Base-by-base conservation (phyloP, 495 filamentous ascomycete species). In the Sabuloglossum arenarium region DNA sequence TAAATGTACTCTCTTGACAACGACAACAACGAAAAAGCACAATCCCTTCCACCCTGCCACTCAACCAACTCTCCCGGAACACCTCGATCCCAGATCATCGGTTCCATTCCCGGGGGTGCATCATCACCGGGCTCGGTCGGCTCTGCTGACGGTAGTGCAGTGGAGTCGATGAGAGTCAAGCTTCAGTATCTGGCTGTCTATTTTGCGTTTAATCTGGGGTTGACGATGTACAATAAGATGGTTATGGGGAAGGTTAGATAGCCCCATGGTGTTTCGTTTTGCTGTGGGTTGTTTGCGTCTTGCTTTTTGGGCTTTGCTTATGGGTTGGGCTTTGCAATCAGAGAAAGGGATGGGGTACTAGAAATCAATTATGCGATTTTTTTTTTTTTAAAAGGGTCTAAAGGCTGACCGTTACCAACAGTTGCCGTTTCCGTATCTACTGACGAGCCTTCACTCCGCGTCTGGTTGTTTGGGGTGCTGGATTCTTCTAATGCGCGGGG, bases 381-480 rank as follows among this genome's bases (percentile, higher is more conserved):
- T 53, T 25, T 24, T 19, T 53, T 25, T 23, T 21, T 25, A 25
- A 43, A 0, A 21, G 19, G 24, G 45, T 23, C 21, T 25, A 54
- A 42, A 34, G 27, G 29, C 59, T n/a, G 23, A 54, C 30, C 31
- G 3, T 25, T 39, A 24, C 53, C 42, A 49, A 53, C 55, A 76
- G 73, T 74, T 75, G 49, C 63, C 66, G n/a, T 79, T 74, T 50
- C 76, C 76, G 52, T 79, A 74, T 69, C 68, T 79, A 4, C 66
- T 79, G 16, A 79, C 77, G 0, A 68, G 71, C 24, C 64, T 79
- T 24, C 76, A 79, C 61, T 64, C 77, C 8, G 61, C 65, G 34
- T 73, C 68, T 21, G 73, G 71, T 1, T 69, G 68, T n/a, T 30
- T 77, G 6, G 77, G 76, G 14, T 77, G 73, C 62, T 69, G 67